These are phyloP conservation scores for Manihot esculenta DNA, from an alignment of 441 rosid genomes.

Conservation along the genomic window DNA sequence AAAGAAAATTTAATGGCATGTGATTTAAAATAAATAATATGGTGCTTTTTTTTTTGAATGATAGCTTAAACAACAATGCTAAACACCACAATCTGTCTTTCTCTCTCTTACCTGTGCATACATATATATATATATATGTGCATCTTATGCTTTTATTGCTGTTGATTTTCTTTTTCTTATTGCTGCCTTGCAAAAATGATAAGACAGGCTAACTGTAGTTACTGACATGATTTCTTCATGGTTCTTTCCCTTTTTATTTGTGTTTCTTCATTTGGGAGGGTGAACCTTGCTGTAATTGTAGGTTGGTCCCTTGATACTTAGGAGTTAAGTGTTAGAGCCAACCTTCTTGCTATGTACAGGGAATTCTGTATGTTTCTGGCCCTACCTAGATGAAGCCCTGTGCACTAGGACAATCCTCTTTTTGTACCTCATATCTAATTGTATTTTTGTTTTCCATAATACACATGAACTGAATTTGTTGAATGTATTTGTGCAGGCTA, in stretches of 20 bases:
- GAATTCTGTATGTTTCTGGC: neutral
- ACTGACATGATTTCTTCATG: neutral
- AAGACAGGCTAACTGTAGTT: neutral
- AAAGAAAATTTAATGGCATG: no score
- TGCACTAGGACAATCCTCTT: neutral
- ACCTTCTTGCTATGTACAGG: neutral
- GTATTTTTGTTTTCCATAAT: neutral
- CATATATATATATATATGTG: neutral
- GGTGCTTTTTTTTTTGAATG: no score
- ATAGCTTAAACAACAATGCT: no score
- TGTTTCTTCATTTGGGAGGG: neutral
- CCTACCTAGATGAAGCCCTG: neutral
- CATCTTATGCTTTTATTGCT: neutral
- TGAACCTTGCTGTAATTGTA: neutral
- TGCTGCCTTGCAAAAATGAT: no score
- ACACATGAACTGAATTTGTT: conserved; percentile 1
- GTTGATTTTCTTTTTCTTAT: neutral
- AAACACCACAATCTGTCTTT: neutral
- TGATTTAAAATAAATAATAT: no score
- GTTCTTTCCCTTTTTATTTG: neutral
- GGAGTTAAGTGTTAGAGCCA: neutral
- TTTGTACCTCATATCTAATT: neutral
- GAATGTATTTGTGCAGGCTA: conserved; percentile 43
- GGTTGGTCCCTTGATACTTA: no score
- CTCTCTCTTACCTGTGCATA: neutral